Percentiles rank a stretch among this genome's conserved stretches.
Conservation (phyloP, 2,329 filamentous ascomycete species). For the Verticillium tricorpus region DNA sequence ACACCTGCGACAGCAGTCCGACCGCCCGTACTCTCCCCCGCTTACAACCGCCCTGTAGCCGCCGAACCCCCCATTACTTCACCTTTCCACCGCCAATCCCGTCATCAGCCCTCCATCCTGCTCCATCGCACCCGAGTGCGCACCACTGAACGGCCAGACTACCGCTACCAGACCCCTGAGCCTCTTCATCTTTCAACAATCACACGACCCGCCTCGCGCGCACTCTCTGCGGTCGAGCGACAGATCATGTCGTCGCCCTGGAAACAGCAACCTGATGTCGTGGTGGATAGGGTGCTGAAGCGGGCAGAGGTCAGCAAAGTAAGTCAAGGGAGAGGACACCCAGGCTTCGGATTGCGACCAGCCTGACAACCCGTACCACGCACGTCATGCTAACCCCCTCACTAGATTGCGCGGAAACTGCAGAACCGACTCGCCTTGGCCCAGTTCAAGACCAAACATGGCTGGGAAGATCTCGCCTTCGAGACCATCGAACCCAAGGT, state of each 20-base stretch:
- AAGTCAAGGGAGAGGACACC: constrained; percentile 22
- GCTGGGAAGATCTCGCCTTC: constrained; percentile 86
- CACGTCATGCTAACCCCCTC: background rate
- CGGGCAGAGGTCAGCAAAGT: constrained; percentile 74
- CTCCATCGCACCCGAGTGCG: background rate
- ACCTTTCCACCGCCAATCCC: background rate
- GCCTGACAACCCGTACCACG: no score
- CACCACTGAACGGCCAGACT: background rate
- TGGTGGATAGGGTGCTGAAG: constrained; percentile 65
- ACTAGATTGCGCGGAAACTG: constrained; percentile 83
- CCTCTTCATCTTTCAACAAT: background rate
- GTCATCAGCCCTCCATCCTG: background rate
- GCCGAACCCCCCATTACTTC: background rate
- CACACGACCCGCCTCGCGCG: constrained; percentile 13
- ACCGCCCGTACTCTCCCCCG: background rate
- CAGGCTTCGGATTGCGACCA: background rate
- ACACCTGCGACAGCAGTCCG: background rate
- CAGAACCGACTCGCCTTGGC: constrained; percentile 93
- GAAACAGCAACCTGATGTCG: constrained; percentile 59
- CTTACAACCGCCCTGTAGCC: background rate
- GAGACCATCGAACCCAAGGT: constrained; percentile 81
- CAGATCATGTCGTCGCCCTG: constrained; percentile 55
- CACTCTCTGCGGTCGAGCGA: background rate
- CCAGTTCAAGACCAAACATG: constrained; percentile 95
- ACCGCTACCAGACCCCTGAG: background rate